Conservation (phyloP, 805 yeast genomes). For the Candida odintsovae region DNA sequence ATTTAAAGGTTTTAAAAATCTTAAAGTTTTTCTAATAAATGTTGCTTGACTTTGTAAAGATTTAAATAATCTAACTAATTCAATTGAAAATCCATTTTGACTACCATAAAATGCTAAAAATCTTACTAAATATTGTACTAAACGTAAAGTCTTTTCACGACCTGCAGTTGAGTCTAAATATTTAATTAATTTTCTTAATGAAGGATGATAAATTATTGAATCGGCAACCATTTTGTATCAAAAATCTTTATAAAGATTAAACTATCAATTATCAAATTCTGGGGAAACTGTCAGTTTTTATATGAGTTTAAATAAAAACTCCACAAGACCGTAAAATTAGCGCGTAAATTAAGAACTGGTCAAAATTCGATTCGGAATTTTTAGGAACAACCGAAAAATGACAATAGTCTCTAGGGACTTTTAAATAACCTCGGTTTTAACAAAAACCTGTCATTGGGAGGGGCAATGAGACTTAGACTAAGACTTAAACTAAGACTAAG, state of each 20-base stretch:
- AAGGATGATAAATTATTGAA: constrained; percentile 68
- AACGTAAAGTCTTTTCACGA: constrained; percentile 74
- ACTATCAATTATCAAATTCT: no score
- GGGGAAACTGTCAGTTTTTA: neutral
- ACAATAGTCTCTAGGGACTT: no score
- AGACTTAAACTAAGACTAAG: no score
- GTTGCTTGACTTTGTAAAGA: constrained; percentile 58
- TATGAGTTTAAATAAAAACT: neutral
- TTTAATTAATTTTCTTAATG: constrained; percentile 51
- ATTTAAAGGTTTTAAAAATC: constrained; percentile 76
- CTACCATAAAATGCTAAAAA: constrained; percentile 60
- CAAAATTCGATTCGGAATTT: neutral
- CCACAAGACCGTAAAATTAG: neutral
- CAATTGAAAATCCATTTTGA: constrained; percentile 47
- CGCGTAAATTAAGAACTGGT: no score
- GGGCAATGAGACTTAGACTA: no score
- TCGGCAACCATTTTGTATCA: constrained; percentile 56
- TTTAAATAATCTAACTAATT: constrained; percentile 42
- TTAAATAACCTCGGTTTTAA: no score
- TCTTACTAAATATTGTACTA: constrained; percentile 75
- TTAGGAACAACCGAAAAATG: neutral
- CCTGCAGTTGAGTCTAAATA: constrained; percentile 67
- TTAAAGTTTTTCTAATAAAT: constrained; percentile 72
- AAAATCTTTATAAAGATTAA: no score
- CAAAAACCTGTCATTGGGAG: no score